A percentile compares a stretch with the other conserved stretches of the same genome.
phyloP scores from a whole-genome alignment of 805 yeast species.

The Candida palmyrensis region DNA sequence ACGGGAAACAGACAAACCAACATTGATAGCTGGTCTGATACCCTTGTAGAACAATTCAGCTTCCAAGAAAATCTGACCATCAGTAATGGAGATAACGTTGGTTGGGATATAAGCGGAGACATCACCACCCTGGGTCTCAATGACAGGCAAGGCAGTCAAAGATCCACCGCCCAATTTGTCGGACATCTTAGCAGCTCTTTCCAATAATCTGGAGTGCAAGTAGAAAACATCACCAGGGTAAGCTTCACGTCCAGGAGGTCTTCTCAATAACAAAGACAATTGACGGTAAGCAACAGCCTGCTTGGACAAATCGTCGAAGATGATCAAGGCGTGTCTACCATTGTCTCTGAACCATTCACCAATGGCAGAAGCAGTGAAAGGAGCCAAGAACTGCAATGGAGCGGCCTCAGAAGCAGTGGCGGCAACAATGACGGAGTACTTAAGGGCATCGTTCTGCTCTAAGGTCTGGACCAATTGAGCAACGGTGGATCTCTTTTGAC shows the following conservation, averaged over 20 bases:
- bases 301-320: slow-evolving; percentile 97
- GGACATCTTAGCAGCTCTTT: slow-evolving; percentile 97
- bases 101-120: slow-evolving; percentile 97
- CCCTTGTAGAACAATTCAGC: slow-evolving; percentile 99
- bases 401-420: slow-evolving; percentile 99
- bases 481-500: slow-evolving; percentile 99
- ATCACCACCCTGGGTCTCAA: slow-evolving; percentile 99
- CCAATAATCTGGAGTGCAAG: slow-evolving; percentile 91
- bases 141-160: slow-evolving; percentile 91
- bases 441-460: slow-evolving; percentile 96
- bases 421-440: slow-evolving; percentile 96
- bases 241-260: slow-evolving; percentile 97
- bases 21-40: slow-evolving; percentile 99
- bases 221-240: slow-evolving; percentile 97
- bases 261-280: slow-evolving; percentile 93
- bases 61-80: slow-evolving; percentile 98
- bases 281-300: slow-evolving; percentile 99
- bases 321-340: slow-evolving; percentile 94
- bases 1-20: slow-evolving; percentile 99
- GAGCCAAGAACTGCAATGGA: slow-evolving; percentile 99
- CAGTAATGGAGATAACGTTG: slow-evolving; percentile 95
- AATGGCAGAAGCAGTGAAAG: slow-evolving; percentile 99
- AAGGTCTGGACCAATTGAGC: slow-evolving; percentile 99
- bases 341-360: slow-evolving; percentile 99
- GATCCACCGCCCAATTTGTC: slow-evolving; percentile 89